Evolutionary conservation across 2,329 filamentous ascomycete species (phyloP).

Genomic region (Seiridium unicorne): DNA sequence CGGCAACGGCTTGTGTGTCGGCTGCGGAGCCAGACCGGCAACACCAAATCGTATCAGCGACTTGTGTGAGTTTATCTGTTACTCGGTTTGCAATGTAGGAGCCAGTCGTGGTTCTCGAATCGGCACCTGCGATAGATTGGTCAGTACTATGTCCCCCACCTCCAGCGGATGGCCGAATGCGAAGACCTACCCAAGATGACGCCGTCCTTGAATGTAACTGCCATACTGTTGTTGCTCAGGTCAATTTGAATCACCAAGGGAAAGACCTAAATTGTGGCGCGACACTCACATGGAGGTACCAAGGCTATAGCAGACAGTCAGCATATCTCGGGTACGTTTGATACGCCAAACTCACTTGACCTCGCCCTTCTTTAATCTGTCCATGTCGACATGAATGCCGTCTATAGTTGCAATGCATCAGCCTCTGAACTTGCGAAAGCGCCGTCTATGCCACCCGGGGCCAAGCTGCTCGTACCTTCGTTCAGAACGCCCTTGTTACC

Average conservation of each 20-base stretch:
- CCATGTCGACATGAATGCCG: conserved; percentile 99
- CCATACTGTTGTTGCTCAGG: conserved; percentile 66
- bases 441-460: conserved; percentile 18
- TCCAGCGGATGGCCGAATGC: conserved; percentile 18
- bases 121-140: conserved; percentile 62
- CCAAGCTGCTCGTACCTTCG: conserved; percentile 49
- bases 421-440: conserved; percentile 6
- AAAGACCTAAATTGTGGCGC: conserved; percentile 15
- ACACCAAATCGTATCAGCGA: conserved; percentile 99
- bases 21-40: conserved; percentile 96
- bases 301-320: conserved; percentile 54
- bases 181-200: conserved; percentile 73
- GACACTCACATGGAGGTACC: conserved; percentile 88
- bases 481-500: conserved; percentile 60
- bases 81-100: conserved; percentile 99
- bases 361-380: conserved; percentile 96
- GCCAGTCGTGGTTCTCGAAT: conserved; percentile 95
- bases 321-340: not conserved
- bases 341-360: conserved; percentile 73
- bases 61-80: conserved; percentile 97
- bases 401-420: conserved; percentile 53
- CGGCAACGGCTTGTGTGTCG: conserved; percentile 95
- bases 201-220: conserved; percentile 97
- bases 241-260: conserved; percentile 11
- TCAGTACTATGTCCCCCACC: not conserved